Evolutionary conservation across 495 filamentous ascomycete species (phyloP).

Genomic region (Hyaloscypha variabilis): DNA sequence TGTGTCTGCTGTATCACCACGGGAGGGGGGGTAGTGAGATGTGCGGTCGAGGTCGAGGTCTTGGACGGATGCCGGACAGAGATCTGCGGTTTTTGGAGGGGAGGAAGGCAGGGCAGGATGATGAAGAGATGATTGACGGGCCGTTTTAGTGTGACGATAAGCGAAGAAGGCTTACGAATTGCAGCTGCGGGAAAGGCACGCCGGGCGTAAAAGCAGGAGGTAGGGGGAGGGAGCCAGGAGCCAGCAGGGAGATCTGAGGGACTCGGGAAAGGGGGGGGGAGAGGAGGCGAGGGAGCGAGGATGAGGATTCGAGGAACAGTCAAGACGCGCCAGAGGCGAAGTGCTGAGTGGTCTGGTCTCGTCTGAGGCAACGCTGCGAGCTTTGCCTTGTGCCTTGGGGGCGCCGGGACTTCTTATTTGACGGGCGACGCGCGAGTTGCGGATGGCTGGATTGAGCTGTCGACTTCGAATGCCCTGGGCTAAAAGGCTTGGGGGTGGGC

Average conservation of each 20-base stretch:
- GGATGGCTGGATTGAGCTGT: background rate
- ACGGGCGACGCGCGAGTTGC: background rate
- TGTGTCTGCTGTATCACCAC: background rate
- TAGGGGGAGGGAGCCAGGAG: background rate
- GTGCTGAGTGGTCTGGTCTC: background rate
- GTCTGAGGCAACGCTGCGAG: too few species aligned
- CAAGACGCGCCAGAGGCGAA: background rate
- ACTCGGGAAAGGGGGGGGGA: background rate
- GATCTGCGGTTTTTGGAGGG: background rate
- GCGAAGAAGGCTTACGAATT: conserved; percentile 21
- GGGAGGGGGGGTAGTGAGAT: background rate
- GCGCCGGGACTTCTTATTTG: background rate
- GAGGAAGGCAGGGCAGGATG: background rate
- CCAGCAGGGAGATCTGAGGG: too few species aligned
- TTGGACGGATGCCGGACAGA: background rate
- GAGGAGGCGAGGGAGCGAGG: background rate
- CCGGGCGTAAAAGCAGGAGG: conserved; percentile 5
- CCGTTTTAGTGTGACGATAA: conserved; percentile 18
- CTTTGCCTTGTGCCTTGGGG: background rate
- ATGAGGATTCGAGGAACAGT: background rate
- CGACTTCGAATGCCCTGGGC: background rate
- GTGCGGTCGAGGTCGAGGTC: background rate
- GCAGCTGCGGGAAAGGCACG: conserved; percentile 13
- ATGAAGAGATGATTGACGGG: conserved; percentile 8
- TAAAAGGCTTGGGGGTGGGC: background rate